phyloP scores from a whole-genome alignment of 164 flowering plant genomes.

The Stephania yunnanensis region DNA sequence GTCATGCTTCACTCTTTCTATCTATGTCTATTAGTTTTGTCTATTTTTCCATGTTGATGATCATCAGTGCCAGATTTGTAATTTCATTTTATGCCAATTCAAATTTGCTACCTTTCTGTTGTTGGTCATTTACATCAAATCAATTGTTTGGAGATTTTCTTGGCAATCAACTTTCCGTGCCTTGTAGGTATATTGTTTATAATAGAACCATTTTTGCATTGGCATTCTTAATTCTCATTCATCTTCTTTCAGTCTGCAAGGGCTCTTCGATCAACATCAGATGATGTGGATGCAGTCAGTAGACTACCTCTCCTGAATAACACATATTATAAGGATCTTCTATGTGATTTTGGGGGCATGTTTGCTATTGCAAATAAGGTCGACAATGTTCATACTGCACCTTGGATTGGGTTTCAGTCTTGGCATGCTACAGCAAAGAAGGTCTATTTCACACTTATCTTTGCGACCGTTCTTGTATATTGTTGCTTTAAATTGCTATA shows the following conservation, averaged over 20 bases:
- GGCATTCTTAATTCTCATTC: constrained; percentile 11
- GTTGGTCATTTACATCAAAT: background rate
- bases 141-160: background rate
- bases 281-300: constrained; percentile 87
- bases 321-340: constrained; percentile 56
- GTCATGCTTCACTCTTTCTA: background rate
- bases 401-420: constrained; percentile 99
- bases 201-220: background rate
- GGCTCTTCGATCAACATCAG: constrained; percentile 63
- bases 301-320: constrained; percentile 79
- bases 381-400: constrained; percentile 77
- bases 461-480: background rate
- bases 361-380: constrained; percentile 77
- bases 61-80: background rate
- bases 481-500: background rate
- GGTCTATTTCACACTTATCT: constrained; percentile 33
- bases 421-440: constrained; percentile 90
- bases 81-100: background rate
- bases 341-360: constrained; percentile 95
- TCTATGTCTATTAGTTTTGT: background rate
- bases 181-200: background rate
- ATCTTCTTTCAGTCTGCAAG: constrained; percentile 44
- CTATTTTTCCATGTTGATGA: background rate
- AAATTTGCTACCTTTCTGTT: background rate
- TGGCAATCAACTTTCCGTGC: background rate